phyloP scores from a whole-genome alignment of 768 basidiomycete genomes.

The Daedaleopsis sinensis region DNA sequence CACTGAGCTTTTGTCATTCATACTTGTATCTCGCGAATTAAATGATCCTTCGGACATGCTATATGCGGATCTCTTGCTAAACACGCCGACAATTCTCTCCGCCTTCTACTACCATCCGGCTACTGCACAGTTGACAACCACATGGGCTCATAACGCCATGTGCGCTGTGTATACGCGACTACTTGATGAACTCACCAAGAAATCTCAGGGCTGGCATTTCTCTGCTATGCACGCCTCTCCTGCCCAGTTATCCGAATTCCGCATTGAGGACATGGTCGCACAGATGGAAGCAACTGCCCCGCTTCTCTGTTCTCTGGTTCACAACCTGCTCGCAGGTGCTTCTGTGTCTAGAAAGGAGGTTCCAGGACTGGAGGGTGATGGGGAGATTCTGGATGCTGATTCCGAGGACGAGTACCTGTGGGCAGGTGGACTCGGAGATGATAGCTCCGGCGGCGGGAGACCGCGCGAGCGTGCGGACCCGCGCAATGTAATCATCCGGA shows the following conservation, averaged over 20 bases:
- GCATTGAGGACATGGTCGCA: neutral
- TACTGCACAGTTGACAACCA: neutral
- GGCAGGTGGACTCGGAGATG: too few species aligned
- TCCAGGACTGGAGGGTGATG: too few species aligned
- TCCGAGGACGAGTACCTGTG: too few species aligned
- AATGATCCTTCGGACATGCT: too few species aligned
- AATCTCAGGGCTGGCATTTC: neutral
- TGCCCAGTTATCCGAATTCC: conserved; percentile 2
- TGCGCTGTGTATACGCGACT: neutral
- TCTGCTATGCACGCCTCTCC: neutral
- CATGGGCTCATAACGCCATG: neutral
- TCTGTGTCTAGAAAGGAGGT: too few species aligned
- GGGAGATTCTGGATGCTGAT: too few species aligned
- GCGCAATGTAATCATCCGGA: neutral
- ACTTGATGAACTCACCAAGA: neutral
- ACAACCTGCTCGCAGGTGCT: too few species aligned
- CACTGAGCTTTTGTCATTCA: too few species aligned
- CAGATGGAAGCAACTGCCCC: too few species aligned
- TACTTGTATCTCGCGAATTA: too few species aligned
- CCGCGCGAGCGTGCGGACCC: neutral
- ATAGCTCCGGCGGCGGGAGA: neutral
- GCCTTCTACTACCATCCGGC: neutral
- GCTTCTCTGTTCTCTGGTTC: too few species aligned
- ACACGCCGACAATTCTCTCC: neutral
- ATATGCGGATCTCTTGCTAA: neutral